Percentiles rank a stretch among this genome's conserved stretches.
These are phyloP conservation scores for Firmiana major DNA, from an alignment of 345 rosid species.

Conservation along the genomic window DNA sequence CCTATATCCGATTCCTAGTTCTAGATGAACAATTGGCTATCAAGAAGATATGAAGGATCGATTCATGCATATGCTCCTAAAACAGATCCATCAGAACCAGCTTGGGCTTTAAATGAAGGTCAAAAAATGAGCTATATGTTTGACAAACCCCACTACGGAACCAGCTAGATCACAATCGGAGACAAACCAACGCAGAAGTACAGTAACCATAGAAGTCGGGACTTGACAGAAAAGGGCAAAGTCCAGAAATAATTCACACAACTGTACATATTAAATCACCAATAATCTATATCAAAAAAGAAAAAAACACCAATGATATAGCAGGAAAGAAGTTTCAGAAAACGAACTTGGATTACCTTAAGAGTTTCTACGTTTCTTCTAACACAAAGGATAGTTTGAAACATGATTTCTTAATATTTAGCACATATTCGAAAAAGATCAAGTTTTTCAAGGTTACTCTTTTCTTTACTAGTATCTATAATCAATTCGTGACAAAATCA, in stretches of 20 bases:
- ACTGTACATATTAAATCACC: neutral
- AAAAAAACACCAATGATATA: neutral
- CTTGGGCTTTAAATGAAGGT: slow-evolving; percentile 1
- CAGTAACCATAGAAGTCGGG: neutral
- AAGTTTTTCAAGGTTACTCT: neutral
- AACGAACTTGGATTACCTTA: neutral
- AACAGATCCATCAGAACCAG: neutral
- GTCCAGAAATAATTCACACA: neutral
- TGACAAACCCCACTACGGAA: neutral
- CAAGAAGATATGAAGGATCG: neutral
- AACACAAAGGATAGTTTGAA: neutral
- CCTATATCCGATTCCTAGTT: neutral
- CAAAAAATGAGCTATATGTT: neutral
- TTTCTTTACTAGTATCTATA: neutral
- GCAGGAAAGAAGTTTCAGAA: neutral
- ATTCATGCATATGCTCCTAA: neutral
- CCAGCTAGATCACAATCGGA: neutral
- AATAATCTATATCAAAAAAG: too few species aligned
- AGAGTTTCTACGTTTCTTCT: neutral
- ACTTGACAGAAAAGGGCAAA: neutral
- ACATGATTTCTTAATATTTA: neutral
- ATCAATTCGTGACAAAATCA: neutral
- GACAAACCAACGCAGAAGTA: neutral
- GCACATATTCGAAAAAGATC: neutral
- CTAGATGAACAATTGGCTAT: neutral